Conservation (phyloP, 2,329 filamentous ascomycete species). For the Aspergillus tubingensis region DNA sequence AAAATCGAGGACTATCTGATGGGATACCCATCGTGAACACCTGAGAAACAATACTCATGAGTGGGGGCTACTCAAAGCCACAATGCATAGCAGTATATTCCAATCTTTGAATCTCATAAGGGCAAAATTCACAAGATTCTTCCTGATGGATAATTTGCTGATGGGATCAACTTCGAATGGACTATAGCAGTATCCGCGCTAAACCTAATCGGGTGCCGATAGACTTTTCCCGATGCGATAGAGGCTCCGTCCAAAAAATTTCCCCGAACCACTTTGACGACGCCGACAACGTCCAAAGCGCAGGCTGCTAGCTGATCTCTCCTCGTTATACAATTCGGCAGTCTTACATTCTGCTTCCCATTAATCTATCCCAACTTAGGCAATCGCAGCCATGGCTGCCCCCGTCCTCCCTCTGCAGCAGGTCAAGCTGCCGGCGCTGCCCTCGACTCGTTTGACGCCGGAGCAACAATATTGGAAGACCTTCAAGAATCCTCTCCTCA, state of each 20-base stretch:
- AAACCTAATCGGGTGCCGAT: neutral
- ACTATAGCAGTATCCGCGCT: neutral
- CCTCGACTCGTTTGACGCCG: constrained; percentile 73
- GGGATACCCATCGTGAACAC: no score
- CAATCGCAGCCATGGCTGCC: constrained; percentile 68
- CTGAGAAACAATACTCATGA: no score
- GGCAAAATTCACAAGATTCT: no score
- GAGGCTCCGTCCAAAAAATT: constrained; percentile 3
- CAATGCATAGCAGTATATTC: no score
- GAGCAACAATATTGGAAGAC: constrained; percentile 96
- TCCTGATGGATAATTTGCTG: no score
- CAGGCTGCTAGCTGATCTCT: neutral
- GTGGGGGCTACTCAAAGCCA: no score
- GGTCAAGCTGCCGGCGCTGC: constrained; percentile 80
- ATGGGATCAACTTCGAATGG: no score
- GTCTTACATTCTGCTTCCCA: neutral
- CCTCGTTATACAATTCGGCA: neutral
- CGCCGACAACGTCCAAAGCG: constrained; percentile 1
- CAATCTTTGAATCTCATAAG: no score
- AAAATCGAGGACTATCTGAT: no score
- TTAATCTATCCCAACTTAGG: neutral
- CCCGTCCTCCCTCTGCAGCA: constrained; percentile 78
- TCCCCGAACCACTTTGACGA: neutral
- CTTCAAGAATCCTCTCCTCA: constrained; percentile 86
- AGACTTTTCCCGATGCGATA: constrained; percentile 7